Evolutionary conservation across 139 green algal genomes (phyloP).

Genomic region (Monoraphidium neglectum): DNA sequence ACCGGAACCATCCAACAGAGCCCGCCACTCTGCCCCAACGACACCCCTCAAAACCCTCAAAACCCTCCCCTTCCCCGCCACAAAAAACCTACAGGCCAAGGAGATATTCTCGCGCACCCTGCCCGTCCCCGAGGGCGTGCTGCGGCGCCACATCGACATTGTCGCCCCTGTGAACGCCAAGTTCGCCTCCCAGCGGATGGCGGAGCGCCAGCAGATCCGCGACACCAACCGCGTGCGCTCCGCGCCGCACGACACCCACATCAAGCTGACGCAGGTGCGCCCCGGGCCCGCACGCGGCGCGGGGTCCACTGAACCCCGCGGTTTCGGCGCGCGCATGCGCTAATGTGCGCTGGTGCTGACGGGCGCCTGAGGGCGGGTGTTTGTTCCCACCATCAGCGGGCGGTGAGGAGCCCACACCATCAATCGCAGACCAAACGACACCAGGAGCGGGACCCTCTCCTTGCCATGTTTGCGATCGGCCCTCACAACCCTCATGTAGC

Average conservation of each 20-base stretch:
- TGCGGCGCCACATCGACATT: slow-evolving; percentile 22
- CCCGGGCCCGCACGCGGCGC: background rate
- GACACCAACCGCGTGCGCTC: background rate
- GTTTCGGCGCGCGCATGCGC: background rate
- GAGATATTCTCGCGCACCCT: slow-evolving; percentile 32
- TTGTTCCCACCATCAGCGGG: too few species aligned
- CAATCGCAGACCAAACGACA: too few species aligned
- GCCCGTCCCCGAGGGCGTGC: slow-evolving; percentile 27
- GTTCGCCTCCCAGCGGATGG: background rate
- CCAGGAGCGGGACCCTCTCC: too few species aligned
- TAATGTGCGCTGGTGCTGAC: too few species aligned
- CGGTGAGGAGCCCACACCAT: too few species aligned
- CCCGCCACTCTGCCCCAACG: background rate
- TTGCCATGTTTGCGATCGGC: too few species aligned
- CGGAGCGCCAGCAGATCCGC: slow-evolving; percentile 21
- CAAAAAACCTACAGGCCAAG: slow-evolving; percentile 9
- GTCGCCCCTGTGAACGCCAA: slow-evolving; percentile 11
- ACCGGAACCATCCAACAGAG: background rate
- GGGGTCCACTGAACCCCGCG: background rate
- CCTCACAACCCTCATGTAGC: too few species aligned
- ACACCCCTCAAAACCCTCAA: too few species aligned
- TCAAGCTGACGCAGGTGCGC: background rate
- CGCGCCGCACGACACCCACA: too few species aligned
- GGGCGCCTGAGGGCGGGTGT: too few species aligned
- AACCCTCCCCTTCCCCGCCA: background rate